These are phyloP conservation scores for Polytrichum commune DNA, from an alignment of 225 moss, liverwort and hornwort genomes.

Conservation along the genomic window DNA sequence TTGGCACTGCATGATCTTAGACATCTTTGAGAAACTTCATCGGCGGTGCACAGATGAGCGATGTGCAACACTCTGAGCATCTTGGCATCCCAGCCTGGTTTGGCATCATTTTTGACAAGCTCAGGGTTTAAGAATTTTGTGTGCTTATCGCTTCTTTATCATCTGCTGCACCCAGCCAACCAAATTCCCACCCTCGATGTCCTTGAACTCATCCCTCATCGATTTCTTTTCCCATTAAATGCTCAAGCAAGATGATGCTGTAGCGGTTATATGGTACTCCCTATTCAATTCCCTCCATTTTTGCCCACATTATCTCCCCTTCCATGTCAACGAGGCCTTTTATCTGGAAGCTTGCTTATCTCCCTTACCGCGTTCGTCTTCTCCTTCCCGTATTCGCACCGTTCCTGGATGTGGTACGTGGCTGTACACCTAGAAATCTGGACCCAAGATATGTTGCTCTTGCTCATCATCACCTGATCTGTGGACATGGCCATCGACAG, in stretches of 20 bases:
- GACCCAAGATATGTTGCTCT: no score
- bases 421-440: no score
- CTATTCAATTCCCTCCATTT: no score
- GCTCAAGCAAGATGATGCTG: conserved; percentile 52
- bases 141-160: conserved; percentile 43
- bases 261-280: conserved; percentile 17
- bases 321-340: no score
- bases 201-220: conserved; percentile 51
- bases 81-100: conserved; percentile 30
- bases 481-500: no score
- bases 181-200: conserved; percentile 43
- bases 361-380: no score
- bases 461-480: no score
- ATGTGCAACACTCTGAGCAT: conserved; percentile 56
- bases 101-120: conserved; percentile 12
- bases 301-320: no score
- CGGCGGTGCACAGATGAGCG: conserved; percentile 48
- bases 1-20: no score
- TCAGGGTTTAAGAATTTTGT: conserved; percentile 37
- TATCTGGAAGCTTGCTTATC: no score
- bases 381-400: no score
- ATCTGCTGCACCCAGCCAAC: conserved; percentile 49
- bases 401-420: no score
- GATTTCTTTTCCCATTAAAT: conserved; percentile 61
- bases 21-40: conserved; percentile 13